A percentile compares a stretch with the other conserved stretches of the same genome.
Evolutionary conservation across 371 early-diverging fungal species (phyloP).

Genomic region (Zopfochytrium polystomum): DNA sequence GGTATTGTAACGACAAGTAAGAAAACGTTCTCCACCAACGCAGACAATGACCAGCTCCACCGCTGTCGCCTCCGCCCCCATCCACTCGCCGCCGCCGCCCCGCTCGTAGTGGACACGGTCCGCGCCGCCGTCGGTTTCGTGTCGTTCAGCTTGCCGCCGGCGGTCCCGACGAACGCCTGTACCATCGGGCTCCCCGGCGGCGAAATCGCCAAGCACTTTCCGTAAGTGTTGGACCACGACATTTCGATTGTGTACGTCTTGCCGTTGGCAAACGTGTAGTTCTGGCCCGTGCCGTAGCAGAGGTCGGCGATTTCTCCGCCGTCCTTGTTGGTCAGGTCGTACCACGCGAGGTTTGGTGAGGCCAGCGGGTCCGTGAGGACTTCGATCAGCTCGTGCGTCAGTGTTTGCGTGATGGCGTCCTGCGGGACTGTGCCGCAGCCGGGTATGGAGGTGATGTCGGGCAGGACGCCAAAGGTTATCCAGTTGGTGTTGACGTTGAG

Average conservation of each 20-base stretch:
- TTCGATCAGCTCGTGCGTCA: constrained; percentile 32
- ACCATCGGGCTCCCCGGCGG: no score
- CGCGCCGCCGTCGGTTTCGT: no score
- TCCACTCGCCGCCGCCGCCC: no score
- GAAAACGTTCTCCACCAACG: no score
- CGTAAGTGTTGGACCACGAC: background rate
- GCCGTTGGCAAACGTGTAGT: background rate
- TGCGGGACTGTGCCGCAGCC: constrained; percentile 1
- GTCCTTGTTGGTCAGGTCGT: constrained; percentile 11
- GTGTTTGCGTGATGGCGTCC: no score
- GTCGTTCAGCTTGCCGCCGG: no score
- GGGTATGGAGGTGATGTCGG: background rate
- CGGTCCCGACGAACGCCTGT: no score
- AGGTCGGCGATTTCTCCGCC: constrained; percentile 26
- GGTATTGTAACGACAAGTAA: no score
- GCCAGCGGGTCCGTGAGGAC: constrained; percentile 18
- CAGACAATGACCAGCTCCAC: no score
- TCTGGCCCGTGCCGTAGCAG: constrained; percentile 13
- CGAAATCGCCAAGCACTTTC: constrained; percentile 9
- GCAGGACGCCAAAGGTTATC: constrained; percentile 2
- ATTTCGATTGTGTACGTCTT: constrained; percentile 7
- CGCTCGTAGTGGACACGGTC: no score
- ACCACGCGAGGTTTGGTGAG: constrained; percentile 30
- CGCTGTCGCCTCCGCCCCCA: no score
- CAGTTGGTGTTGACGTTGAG: constrained; percentile 3